Evolutionary conservation across 2,329 filamentous ascomycete genomes (phyloP).

Genomic region (Aspergillus pseudoviridinutans): DNA sequence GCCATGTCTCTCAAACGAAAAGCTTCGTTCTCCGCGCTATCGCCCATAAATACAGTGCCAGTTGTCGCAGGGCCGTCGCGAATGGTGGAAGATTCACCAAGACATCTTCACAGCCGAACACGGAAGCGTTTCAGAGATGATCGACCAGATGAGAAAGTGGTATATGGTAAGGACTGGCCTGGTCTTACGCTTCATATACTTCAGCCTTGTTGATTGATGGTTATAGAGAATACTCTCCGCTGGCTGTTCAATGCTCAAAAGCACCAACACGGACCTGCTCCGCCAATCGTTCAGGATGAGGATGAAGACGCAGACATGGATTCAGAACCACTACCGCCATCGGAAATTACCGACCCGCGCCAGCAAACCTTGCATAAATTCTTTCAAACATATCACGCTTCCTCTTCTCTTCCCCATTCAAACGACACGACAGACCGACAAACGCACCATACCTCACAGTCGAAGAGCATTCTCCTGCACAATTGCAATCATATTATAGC

Average conservation of each 20-base stretch:
- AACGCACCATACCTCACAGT: conserved; percentile 16
- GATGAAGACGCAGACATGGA: conserved; percentile 23
- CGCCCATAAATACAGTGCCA: conserved; percentile 34
- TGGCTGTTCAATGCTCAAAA: conserved; percentile 42
- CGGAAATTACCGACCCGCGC: conserved; percentile 33
- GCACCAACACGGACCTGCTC: conserved; percentile 17
- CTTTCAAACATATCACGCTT: conserved; percentile 29
- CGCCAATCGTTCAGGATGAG: conserved; percentile 8
- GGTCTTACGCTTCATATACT: not conserved
- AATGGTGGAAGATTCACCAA: conserved; percentile 30
- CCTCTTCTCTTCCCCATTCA: conserved; percentile 14
- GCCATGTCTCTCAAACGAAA: conserved; percentile 59
- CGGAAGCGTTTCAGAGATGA: conserved; percentile 57
- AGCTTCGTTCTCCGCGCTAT: conserved; percentile 48
- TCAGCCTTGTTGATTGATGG: not conserved
- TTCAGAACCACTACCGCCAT: conserved; percentile 19
- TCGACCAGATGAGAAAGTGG: conserved; percentile 52
- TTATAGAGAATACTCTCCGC: conserved; percentile 39
- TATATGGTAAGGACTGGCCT: conserved; percentile 48
- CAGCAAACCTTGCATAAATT: conserved; percentile 40
- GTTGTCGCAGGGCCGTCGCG: conserved; percentile 21
- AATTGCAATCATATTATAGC: conserved; percentile 14
- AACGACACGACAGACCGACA: conserved; percentile 10
- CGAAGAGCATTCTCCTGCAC: conserved; percentile 16
- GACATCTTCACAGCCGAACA: conserved; percentile 53